These are phyloP conservation scores for Marasmius tenuissimus DNA, from an alignment of 1,284 basidiomycete species.

Conservation along the genomic window DNA sequence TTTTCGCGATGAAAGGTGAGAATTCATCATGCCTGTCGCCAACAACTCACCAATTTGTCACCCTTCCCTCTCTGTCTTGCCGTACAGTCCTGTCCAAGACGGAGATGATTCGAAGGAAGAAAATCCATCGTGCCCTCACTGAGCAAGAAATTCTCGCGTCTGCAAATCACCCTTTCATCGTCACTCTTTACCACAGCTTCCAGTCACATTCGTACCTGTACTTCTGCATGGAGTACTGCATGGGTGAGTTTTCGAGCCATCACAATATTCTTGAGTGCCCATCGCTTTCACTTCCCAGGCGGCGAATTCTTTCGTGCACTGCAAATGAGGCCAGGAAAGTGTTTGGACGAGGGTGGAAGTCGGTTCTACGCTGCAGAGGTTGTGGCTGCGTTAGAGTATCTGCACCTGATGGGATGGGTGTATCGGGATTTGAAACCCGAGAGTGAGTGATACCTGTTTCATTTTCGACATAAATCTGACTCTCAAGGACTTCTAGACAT, in stretches of 20 bases:
- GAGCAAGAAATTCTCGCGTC: constrained; percentile 97
- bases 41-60: constrained; percentile 9
- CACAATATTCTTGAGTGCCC: not conserved
- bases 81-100: constrained; percentile 87
- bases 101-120: constrained; percentile 98
- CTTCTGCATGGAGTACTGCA: constrained; percentile 99
- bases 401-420: constrained; percentile 99
- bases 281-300: constrained; percentile 27
- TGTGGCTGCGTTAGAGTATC: constrained; percentile 94
- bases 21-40: constrained; percentile 18
- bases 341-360: constrained; percentile 92
- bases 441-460: constrained; percentile 61
- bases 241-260: constrained; percentile 46
- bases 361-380: constrained; percentile 99
- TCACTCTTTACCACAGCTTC: constrained; percentile 96
- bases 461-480: not conserved
- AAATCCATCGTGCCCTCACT: constrained; percentile 94
- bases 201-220: constrained; percentile 97
- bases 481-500: constrained; percentile 66
- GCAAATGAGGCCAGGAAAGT: constrained; percentile 94
- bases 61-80: constrained; percentile 16
- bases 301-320: constrained; percentile 98
- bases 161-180: constrained; percentile 97
- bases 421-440: constrained; percentile 99
- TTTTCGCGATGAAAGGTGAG: constrained; percentile 96